phyloP scores from a whole-genome alignment of 352 stramenopile genomes.

The Pythium periplocum region DNA sequence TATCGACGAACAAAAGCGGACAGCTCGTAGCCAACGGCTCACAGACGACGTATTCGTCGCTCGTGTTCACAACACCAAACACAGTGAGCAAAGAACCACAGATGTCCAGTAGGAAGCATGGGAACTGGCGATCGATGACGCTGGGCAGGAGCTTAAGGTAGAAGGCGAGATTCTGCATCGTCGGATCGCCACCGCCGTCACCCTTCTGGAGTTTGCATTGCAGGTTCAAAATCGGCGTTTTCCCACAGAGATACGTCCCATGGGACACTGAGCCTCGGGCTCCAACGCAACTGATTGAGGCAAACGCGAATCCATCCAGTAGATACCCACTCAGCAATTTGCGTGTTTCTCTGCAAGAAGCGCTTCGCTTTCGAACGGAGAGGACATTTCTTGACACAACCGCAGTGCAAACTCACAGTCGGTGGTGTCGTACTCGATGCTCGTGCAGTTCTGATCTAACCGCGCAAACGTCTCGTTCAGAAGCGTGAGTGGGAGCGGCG shows the following conservation, averaged over 20 bases:
- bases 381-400: too few species aligned
- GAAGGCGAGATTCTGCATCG: constrained; percentile 18
- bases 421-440: too few species aligned
- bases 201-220: constrained; percentile 21
- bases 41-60: constrained; percentile 18
- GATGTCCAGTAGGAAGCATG: constrained; percentile 21
- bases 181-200: constrained; percentile 15
- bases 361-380: constrained; percentile 17
- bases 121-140: constrained; percentile 18
- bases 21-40: constrained; percentile 21
- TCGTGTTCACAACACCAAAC: constrained; percentile 19
- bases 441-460: too few species aligned
- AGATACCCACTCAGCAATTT: constrained; percentile 16
- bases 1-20: constrained; percentile 17
- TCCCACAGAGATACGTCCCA: constrained; percentile 13
- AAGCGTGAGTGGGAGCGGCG: too few species aligned
- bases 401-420: too few species aligned
- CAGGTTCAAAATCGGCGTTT: constrained; percentile 16
- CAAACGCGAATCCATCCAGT: constrained; percentile 7
- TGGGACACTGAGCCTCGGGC: constrained; percentile 17
- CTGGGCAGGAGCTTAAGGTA: constrained; percentile 20
- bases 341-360: constrained; percentile 9
- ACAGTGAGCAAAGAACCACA: constrained; percentile 19
- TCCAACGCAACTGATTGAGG: constrained; percentile 1
- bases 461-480: too few species aligned